Percentiles rank a stretch among this genome's conserved stretches.
Conservation (phyloP, 352 stramenopile species). For the Pythium utonaiense region DNA sequence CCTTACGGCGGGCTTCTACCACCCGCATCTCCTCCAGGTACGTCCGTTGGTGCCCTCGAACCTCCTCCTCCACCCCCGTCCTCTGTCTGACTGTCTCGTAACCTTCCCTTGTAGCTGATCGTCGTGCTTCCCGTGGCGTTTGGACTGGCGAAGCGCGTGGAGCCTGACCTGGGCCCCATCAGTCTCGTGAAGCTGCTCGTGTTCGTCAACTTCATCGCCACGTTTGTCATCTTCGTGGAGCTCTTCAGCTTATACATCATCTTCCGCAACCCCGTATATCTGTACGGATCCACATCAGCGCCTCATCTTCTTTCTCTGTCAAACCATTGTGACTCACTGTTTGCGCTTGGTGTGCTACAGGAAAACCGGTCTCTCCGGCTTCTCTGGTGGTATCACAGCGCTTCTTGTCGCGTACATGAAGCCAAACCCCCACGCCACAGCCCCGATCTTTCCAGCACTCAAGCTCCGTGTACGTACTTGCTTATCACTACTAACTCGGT, state of each 20-base stretch:
- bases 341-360: constrained; percentile 19
- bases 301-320: too few relatives aligned
- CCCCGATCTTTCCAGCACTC: constrained; percentile 47
- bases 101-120: constrained; percentile 38
- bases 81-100: not conserved
- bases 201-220: constrained; percentile 69
- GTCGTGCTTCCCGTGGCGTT: constrained; percentile 64
- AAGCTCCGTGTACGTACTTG: constrained; percentile 54
- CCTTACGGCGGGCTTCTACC: constrained; percentile 82
- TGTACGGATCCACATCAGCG: constrained; percentile 42
- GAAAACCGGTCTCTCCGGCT: constrained; percentile 68
- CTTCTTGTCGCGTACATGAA: constrained; percentile 84
- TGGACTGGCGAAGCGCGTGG: constrained; percentile 69
- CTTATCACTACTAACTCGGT: not conserved
- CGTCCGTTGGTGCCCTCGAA: not conserved
- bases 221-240: constrained; percentile 72
- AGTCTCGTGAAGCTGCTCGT: constrained; percentile 66
- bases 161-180: constrained; percentile 60
- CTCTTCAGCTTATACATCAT: constrained; percentile 83
- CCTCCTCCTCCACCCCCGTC: not conserved
- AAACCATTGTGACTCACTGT: not conserved
- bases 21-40: constrained; percentile 75
- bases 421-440: constrained; percentile 51
- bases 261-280: constrained; percentile 68
- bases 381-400: constrained; percentile 71